A percentile compares a stretch with the other conserved stretches of the same genome.
Conservation (phyloP, 2,329 filamentous ascomycete genomes). For the Penicillium brasilianum region DNA sequence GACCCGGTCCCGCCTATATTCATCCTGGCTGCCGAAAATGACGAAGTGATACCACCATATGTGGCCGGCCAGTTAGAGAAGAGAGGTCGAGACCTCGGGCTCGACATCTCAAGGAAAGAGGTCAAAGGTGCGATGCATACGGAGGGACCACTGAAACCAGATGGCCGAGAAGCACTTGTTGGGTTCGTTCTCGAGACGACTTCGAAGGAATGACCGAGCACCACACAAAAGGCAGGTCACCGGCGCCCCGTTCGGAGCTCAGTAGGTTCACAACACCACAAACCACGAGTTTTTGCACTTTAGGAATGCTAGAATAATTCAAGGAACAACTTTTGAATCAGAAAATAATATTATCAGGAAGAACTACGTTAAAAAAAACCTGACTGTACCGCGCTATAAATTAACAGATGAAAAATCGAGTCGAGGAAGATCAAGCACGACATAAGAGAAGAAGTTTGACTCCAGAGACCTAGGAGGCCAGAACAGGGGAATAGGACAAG, state of each 20-base stretch:
- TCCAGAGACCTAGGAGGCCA: slow-evolving; percentile 17
- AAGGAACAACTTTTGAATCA: slow-evolving; percentile 4
- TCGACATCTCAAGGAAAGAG: slow-evolving; percentile 46
- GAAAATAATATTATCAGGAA: slow-evolving; percentile 24
- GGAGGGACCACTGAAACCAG: slow-evolving; percentile 51
- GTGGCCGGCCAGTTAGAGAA: slow-evolving; percentile 43
- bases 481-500: slow-evolving; percentile 25
- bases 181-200: slow-evolving; percentile 27
- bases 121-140: slow-evolving; percentile 57
- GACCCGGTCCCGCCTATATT: slow-evolving; percentile 39
- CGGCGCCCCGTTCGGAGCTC: too few relatives aligned
- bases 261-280: too few relatives aligned
- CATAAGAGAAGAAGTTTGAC: slow-evolving; percentile 12
- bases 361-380: slow-evolving; percentile 14
- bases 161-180: slow-evolving; percentile 50
- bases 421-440: slow-evolving; percentile 12
- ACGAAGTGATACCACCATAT: slow-evolving; percentile 50
- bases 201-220: background rate
- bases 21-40: slow-evolving; percentile 48
- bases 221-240: too few relatives aligned
- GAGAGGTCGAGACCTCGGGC: slow-evolving; percentile 39
- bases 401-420: slow-evolving; percentile 20
- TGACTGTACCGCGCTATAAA: slow-evolving; percentile 23
- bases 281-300: too few relatives aligned
- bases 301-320: background rate